Evolutionary conservation across 768 basidiomycete species (phyloP), one percentile per base, ranked within the genome.

Genomic region (Tricholoma hemisulphureum): DNA sequence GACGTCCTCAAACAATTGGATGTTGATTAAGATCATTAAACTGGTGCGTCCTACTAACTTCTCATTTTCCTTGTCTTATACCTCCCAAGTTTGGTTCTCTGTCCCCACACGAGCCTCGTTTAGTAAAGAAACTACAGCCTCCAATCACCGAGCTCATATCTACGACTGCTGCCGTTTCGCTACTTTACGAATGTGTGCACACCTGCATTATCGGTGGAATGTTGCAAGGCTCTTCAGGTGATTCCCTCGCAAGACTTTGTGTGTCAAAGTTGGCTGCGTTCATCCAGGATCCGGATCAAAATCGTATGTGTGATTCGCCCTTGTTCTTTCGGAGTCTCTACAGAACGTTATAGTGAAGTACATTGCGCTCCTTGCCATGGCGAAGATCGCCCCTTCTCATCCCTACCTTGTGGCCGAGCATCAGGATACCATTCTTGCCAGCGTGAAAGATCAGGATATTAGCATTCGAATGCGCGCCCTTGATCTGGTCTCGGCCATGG

Each of bases 11-110:
- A 98, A 99, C 71, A 99, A 99, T 65, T 99, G 97, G 97, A 96
- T 98, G 93, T 82, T 99, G 58, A 99, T 99, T 72, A 99, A 99
- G 75, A 89, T 98, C 54, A 87, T 98, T 69, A 99, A 99, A 75
- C 73, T 98, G 71, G 96, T 95, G 71, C 65, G 57, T 58, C 46
- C 26, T 34, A 3, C 18, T 43, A 28, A 8, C 14, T 16, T 18
- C 10, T 9, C 32, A 48, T 14, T 46, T 26, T 29, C 51, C 7
- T 59, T 58, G 3, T 46, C 58, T 51, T 20, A 56, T 56, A 57
- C 49, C 58, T 9, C 35, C 37, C 6, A 66, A 98, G 96, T 98
- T 99, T 75, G 95, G 96, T 20, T 87, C 89, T 16, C 74, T 99
- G 18, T 91, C 92, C 1, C 96, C 97, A 14, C 79, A 91, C 61